These are phyloP conservation scores for Monosporozyma aquatica DNA, from an alignment of 805 yeast genomes.

Conservation along the genomic window DNA sequence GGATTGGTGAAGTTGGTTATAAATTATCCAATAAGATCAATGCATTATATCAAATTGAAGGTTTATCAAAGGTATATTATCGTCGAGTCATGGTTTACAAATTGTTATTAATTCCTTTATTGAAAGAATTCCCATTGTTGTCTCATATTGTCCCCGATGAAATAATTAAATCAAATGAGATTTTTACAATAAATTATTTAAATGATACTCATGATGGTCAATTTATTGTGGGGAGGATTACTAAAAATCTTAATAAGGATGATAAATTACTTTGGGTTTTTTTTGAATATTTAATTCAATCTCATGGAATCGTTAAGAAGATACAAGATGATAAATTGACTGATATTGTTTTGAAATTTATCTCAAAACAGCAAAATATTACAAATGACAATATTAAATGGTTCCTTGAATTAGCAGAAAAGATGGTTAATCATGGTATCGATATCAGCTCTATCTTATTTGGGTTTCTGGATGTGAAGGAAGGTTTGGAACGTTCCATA, in stretches of 20 bases:
- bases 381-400: background rate
- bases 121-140: slow-evolving; percentile 11
- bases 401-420: background rate
- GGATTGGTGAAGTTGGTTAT: slow-evolving; percentile 25
- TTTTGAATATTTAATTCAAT: background rate
- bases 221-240: background rate
- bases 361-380: background rate
- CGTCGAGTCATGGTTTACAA: slow-evolving; percentile 34
- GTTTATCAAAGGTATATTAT: slow-evolving; percentile 19
- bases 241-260: background rate
- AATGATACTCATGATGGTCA: slow-evolving; percentile 31
- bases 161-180: slow-evolving; percentile 25
- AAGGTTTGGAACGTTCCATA: no score
- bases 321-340: background rate
- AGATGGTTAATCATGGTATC: background rate
- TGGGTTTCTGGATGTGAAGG: background rate
- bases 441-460: background rate
- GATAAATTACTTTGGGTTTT: slow-evolving; percentile 1
- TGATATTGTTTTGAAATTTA: background rate
- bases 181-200: slow-evolving; percentile 25
- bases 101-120: slow-evolving; percentile 20
- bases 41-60: slow-evolving; percentile 11
- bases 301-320: background rate
- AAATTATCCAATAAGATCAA: slow-evolving; percentile 15
- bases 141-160: slow-evolving; percentile 21